A percentile compares a stretch with the other conserved stretches of the same genome.
Evolutionary conservation across 805 yeast species (phyloP).

Genomic region (Vanderwaltozyma tropicalis): DNA sequence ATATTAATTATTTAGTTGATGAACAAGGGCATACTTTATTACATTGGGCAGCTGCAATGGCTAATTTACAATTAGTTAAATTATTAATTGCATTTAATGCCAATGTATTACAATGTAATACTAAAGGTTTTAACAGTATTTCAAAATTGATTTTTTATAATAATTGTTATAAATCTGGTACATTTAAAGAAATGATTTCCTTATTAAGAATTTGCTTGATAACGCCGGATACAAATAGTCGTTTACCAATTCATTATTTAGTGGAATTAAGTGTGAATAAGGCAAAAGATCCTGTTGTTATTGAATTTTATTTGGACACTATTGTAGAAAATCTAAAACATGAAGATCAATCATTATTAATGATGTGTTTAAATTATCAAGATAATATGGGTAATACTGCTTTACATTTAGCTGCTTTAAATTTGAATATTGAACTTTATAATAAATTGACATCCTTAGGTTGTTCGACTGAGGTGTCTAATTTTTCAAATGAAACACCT

Average conservation of each 20-base stretch:
- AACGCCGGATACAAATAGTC: slow-evolving; percentile 62
- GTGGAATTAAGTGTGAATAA: slow-evolving; percentile 42
- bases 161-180: slow-evolving; percentile 55
- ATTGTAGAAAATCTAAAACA: slow-evolving; percentile 35
- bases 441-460: slow-evolving; percentile 25
- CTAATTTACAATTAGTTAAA: slow-evolving; percentile 48
- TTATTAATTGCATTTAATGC: slow-evolving; percentile 48
- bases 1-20: slow-evolving; percentile 59
- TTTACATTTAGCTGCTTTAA: slow-evolving; percentile 55
- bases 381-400: slow-evolving; percentile 83
- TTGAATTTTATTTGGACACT: slow-evolving; percentile 43
- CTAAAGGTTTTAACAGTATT: slow-evolving; percentile 56
- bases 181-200: slow-evolving; percentile 49
- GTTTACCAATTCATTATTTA: slow-evolving; percentile 66
- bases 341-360: slow-evolving; percentile 35
- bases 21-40: slow-evolving; percentile 72
- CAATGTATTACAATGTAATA: slow-evolving; percentile 42
- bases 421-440: slow-evolving; percentile 25
- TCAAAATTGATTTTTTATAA: slow-evolving; percentile 62
- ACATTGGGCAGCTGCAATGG: slow-evolving; percentile 84
- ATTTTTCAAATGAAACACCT: slow-evolving; percentile 25
- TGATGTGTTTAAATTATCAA: slow-evolving; percentile 57
- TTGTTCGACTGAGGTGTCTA: slow-evolving; percentile 21
- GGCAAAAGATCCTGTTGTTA: slow-evolving; percentile 39
- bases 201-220: slow-evolving; percentile 53